Evolutionary conservation across 495 filamentous ascomycete species (phyloP).

Genomic region (Mycothermus thermophilus): DNA sequence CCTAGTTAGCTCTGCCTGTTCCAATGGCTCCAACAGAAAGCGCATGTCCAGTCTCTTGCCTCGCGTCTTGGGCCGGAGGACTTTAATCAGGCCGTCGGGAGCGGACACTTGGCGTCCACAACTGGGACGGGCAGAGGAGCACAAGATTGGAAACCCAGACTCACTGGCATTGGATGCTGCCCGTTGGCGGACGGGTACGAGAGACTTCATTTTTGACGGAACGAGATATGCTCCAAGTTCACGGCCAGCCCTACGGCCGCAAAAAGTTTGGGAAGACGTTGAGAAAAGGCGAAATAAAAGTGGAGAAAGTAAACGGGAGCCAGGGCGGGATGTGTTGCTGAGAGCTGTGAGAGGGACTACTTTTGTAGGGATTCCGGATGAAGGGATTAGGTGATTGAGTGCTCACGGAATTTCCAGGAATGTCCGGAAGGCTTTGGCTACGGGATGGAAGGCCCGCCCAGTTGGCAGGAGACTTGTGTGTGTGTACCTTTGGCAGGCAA

Average conservation of each 20-base stretch:
- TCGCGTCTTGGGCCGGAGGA: constrained; percentile 11
- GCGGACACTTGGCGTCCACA: no score
- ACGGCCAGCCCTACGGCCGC: not conserved
- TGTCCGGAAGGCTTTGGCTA: no score
- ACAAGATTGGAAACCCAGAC: constrained; percentile 11
- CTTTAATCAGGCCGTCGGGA: no score
- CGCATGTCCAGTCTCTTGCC: constrained; percentile 16
- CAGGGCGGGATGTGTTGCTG: not conserved
- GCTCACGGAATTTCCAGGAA: no score
- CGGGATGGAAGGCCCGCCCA: no score
- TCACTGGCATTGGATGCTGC: constrained; percentile 27
- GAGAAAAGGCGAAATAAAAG: constrained; percentile 5
- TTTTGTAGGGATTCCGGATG: not conserved
- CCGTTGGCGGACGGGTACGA: constrained; percentile 22
- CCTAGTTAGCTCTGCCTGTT: constrained; percentile 9
- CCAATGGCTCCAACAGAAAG: no score
- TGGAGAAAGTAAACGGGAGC: constrained; percentile 1
- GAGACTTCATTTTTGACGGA: constrained; percentile 17
- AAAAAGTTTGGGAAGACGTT: not conserved
- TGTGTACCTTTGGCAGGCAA: no score
- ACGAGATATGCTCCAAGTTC: not conserved
- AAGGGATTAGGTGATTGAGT: no score
- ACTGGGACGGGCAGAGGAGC: no score
- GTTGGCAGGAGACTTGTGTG: constrained; percentile 4
- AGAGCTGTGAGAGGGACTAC: not conserved